phyloP scores from a whole-genome alignment of 2,329 filamentous ascomycete genomes.

The Xylaria sp. region DNA sequence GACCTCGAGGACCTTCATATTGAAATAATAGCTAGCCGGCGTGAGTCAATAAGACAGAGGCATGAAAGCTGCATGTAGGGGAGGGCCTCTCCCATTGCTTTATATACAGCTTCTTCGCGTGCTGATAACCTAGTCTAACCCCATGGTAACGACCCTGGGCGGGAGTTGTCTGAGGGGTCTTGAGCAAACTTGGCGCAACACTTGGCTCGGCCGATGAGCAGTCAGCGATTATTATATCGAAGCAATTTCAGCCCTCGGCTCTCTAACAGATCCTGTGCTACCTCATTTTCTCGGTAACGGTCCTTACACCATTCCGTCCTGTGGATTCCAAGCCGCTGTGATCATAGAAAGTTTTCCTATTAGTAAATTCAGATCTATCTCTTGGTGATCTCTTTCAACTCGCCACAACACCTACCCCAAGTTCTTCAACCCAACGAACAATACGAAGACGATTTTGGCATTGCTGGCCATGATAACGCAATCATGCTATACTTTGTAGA shows the following conservation, averaged over 20 bases:
- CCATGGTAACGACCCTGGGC: not conserved
- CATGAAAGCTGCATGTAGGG: not conserved
- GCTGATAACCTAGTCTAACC: not conserved
- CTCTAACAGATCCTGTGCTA: not conserved
- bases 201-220: conserved; percentile 12
- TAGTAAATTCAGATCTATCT: not conserved
- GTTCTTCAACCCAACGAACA: not conserved
- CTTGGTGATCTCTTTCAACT: not conserved
- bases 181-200: conserved; percentile 6
- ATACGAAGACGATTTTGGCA: not conserved
- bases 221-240: conserved; percentile 6
- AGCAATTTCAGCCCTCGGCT: not conserved
- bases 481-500: not conserved
- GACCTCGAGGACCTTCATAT: conserved; percentile 27
- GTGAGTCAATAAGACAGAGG: conserved; percentile 1
- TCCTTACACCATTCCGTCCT: not conserved
- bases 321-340: not conserved
- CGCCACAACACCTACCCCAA: not conserved
- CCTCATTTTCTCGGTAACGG: conserved; percentile 1
- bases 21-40: not conserved
- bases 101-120: conserved; percentile 9
- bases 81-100: conserved; percentile 3
- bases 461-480: not conserved
- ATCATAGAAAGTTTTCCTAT: not conserved
- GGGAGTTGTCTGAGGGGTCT: not conserved